phyloP scores from a whole-genome alignment of 805 yeast species.

The Starmera pachycereana region DNA sequence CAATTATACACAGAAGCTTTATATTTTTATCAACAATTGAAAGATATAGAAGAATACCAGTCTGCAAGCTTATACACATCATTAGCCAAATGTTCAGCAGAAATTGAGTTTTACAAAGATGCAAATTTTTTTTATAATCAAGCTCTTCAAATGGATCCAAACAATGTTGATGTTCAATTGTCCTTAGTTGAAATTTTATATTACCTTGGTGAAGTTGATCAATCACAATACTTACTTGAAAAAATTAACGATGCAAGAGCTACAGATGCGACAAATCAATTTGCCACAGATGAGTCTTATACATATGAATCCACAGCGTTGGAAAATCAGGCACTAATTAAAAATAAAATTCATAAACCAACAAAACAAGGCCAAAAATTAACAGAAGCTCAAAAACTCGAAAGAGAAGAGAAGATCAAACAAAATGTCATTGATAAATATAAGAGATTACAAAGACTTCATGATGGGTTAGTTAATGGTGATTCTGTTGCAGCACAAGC shows the following conservation, averaged over 20 bases:
- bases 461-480: constrained; percentile 34
- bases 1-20: constrained; percentile 73
- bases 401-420: constrained; percentile 47
- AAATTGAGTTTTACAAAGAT: constrained; percentile 53
- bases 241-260: constrained; percentile 40
- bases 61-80: constrained; percentile 37
- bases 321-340: constrained; percentile 14
- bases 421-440: constrained; percentile 47
- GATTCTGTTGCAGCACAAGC: constrained; percentile 55
- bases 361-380: constrained; percentile 22
- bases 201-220: constrained; percentile 47
- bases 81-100: constrained; percentile 70
- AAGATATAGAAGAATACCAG: constrained; percentile 41
- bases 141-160: constrained; percentile 45
- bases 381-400: constrained; percentile 36
- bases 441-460: constrained; percentile 42
- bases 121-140: constrained; percentile 52
- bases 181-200: constrained; percentile 77
- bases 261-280: constrained; percentile 8
- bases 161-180: constrained; percentile 61
- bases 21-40: constrained; percentile 47
- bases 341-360: constrained; percentile 9
- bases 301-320: background rate
- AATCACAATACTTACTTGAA: constrained; percentile 41
- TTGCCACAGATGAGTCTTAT: background rate